Percentiles rank a stretch among this genome's conserved stretches.
phyloP scores from a whole-genome alignment of 805 yeast genomes.

The Candida sonorensis region DNA sequence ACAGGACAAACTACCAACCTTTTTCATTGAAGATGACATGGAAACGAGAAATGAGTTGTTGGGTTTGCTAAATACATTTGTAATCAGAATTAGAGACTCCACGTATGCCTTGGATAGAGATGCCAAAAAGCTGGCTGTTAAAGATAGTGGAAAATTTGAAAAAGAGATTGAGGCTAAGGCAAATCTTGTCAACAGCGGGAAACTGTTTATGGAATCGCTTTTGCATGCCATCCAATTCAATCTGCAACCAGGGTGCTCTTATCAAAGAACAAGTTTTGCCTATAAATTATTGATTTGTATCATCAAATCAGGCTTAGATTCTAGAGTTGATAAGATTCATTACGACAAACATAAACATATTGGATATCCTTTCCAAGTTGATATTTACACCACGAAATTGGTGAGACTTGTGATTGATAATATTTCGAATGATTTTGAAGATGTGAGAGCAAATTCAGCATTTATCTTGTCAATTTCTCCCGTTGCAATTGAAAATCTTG shows the following conservation, averaged over 20 bases:
- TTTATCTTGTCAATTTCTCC: constrained; percentile 41
- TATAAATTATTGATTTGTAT: constrained; percentile 39
- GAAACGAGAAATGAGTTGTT: constrained; percentile 62
- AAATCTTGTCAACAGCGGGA: constrained; percentile 25
- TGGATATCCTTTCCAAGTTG: constrained; percentile 41
- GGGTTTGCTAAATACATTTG: constrained; percentile 54
- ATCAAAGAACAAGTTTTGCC: constrained; percentile 45
- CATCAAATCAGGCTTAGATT: constrained; percentile 52
- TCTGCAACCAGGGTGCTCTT: constrained; percentile 50
- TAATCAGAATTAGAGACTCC: constrained; percentile 63
- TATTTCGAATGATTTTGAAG: constrained; percentile 68
- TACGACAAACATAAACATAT: constrained; percentile 38
- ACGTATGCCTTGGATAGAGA: constrained; percentile 53
- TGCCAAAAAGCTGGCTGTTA: constrained; percentile 32
- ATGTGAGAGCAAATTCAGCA: constrained; percentile 52
- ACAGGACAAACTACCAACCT: constrained; percentile 35
- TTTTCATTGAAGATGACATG: constrained; percentile 59
- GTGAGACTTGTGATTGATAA: constrained; percentile 51
- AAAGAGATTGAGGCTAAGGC: constrained; percentile 29
- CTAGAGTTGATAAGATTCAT: constrained; percentile 28
- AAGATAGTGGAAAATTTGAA: constrained; percentile 28
- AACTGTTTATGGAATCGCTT: too few relatives aligned
- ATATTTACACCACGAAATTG: constrained; percentile 32
- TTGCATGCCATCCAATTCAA: constrained; percentile 11
- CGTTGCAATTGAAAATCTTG: constrained; percentile 16